Evolutionary conservation across 495 filamentous ascomycete genomes (phyloP).

Genomic region (Lasiosphaeria miniovina): DNA sequence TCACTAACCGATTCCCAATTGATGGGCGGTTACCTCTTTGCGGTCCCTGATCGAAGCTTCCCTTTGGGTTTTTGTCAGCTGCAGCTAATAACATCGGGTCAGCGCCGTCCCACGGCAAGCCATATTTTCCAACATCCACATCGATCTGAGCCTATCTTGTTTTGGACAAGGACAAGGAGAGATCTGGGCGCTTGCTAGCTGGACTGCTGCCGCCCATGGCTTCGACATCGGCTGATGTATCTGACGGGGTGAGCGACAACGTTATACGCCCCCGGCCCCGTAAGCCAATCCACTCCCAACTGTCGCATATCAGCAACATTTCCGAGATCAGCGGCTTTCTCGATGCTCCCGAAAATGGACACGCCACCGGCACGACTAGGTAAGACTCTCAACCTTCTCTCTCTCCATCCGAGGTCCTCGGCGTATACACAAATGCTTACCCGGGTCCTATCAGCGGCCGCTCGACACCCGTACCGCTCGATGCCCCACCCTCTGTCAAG

Average conservation of each 20-base stretch:
- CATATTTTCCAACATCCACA: no score
- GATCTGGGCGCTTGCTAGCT: no score
- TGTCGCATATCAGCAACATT: conserved; percentile 34
- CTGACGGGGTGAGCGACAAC: conserved; percentile 29
- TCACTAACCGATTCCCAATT: no score
- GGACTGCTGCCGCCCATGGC: conserved; percentile 10
- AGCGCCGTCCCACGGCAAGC: no score
- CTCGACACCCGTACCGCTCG: conserved; percentile 83
- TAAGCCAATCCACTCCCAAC: conserved; percentile 42
- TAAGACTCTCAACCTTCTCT: conserved; percentile 11
- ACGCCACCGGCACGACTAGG: conserved; percentile 38
- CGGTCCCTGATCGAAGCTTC: no score
- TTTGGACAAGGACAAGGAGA: neutral
- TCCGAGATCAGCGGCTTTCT: conserved; percentile 30
- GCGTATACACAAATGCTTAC: conserved; percentile 10
- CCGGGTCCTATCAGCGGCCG: conserved; percentile 57
- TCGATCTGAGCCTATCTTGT: neutral
- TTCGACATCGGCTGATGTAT: conserved; percentile 28
- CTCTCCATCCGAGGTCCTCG: no score
- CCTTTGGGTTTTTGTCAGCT: no score
- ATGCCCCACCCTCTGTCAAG: conserved; percentile 86
- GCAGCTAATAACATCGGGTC: no score
- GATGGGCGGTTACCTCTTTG: no score
- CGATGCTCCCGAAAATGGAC: conserved; percentile 29
- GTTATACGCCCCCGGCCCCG: conserved; percentile 42